Conservation (phyloP, 371 early-diverging fungal genomes). For the Encephalitozoon romaleae region DNA sequence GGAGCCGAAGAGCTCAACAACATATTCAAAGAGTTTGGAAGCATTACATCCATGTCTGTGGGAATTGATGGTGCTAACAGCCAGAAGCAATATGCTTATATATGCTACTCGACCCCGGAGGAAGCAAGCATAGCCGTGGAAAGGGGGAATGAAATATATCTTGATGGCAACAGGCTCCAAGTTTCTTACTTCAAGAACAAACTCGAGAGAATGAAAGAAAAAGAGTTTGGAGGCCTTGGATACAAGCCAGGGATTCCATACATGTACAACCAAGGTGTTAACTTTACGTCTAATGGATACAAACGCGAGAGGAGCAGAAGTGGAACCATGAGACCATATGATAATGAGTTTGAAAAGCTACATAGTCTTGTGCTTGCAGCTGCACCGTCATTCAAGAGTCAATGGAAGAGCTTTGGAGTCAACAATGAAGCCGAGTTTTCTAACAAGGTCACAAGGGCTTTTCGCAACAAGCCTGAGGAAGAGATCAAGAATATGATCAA, state of each 20-base stretch:
- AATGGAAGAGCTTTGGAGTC: slow-evolving; percentile 50
- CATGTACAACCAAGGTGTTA: neutral
- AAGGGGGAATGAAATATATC: slow-evolving; percentile 44
- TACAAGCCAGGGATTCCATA: slow-evolving; percentile 13
- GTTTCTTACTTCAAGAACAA: slow-evolving; percentile 58
- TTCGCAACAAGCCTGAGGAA: slow-evolving; percentile 34
- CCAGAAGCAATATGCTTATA: slow-evolving; percentile 52
- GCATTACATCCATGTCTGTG: slow-evolving; percentile 46
- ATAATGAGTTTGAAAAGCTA: slow-evolving; percentile 30
- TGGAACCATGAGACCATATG: neutral
- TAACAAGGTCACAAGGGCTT: slow-evolving; percentile 49
- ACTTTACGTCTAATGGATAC: neutral
- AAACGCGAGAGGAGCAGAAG: neutral
- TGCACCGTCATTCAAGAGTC: slow-evolving; percentile 48
- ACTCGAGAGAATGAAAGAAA: slow-evolving; percentile 40
- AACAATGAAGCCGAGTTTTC: slow-evolving; percentile 55
- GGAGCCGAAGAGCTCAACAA: slow-evolving; percentile 69
- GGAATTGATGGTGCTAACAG: slow-evolving; percentile 24
- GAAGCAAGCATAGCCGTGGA: slow-evolving; percentile 58
- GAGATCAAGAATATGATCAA: slow-evolving; percentile 46
- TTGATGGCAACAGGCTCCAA: slow-evolving; percentile 45
- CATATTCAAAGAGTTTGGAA: slow-evolving; percentile 74
- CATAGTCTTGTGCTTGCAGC: slow-evolving; percentile 43
- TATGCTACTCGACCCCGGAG: slow-evolving; percentile 55
- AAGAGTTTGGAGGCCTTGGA: neutral